Evolutionary conservation across 2,329 filamentous ascomycete species (phyloP).

Genomic region (Aspergillus ustus): DNA sequence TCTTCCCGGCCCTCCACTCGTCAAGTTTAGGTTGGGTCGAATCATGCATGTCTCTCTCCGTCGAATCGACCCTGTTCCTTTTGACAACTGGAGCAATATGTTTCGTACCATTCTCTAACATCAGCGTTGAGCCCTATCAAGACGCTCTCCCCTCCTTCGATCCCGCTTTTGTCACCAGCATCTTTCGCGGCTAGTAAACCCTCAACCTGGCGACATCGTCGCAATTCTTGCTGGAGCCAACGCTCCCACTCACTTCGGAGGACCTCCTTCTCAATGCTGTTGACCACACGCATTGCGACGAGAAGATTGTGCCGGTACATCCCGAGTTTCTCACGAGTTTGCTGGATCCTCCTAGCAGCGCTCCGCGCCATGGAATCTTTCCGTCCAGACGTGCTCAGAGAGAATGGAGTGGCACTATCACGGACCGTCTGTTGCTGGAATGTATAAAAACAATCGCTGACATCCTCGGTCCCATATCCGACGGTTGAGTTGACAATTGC

Average conservation of each 20-base stretch:
- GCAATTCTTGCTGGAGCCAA: constrained; percentile 81
- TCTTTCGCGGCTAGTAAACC: constrained; percentile 46
- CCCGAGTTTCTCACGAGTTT: constrained; percentile 81
- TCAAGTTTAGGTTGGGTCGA: background rate
- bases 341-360: constrained; percentile 65
- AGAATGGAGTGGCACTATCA: constrained; percentile 36
- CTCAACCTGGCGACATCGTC: constrained; percentile 70
- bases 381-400: constrained; percentile 33
- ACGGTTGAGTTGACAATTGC: constrained; percentile 51
- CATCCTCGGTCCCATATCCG: constrained; percentile 32
- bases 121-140: constrained; percentile 47
- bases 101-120: constrained; percentile 60
- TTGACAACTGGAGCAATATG: constrained; percentile 67
- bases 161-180: constrained; percentile 26
- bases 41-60: constrained; percentile 25
- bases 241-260: constrained; percentile 89
- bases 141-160: constrained; percentile 30
- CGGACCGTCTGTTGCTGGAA: constrained; percentile 49
- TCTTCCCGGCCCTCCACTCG: background rate
- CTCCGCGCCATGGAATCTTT: constrained; percentile 38
- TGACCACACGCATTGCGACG: constrained; percentile 87
- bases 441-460: constrained; percentile 48
- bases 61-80: constrained; percentile 44
- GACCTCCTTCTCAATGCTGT: constrained; percentile 85
- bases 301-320: constrained; percentile 86